phyloP scores from a whole-genome alignment of 1,284 basidiomycete species.

The Ganoderma sp. region DNA sequence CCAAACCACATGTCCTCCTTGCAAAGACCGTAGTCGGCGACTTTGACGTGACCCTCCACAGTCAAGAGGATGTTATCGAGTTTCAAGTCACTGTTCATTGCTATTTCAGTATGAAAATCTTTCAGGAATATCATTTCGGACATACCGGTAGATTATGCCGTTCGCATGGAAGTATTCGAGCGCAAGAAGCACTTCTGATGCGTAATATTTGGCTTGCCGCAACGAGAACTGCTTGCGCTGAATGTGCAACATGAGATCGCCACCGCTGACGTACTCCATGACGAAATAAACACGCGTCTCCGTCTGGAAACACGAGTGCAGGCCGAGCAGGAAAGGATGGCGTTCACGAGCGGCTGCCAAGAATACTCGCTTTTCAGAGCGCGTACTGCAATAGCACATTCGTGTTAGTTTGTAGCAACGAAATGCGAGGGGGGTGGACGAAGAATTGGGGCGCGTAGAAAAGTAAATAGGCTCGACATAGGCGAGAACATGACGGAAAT shows the following conservation, averaged over 20 bases:
- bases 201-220: slow-evolving; percentile 95
- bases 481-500: neutral
- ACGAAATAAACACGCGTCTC: slow-evolving; percentile 94
- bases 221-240: slow-evolving; percentile 84
- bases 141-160: slow-evolving; percentile 91
- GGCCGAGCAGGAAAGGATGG: slow-evolving; percentile 95
- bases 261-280: slow-evolving; percentile 81
- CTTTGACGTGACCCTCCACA: slow-evolving; percentile 97
- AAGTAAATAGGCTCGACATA: too few relatives aligned
- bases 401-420: neutral
- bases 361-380: slow-evolving; percentile 99
- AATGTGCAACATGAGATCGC: slow-evolving; percentile 84
- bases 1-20: slow-evolving; percentile 99
- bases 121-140: slow-evolving; percentile 23
- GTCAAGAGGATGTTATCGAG: slow-evolving; percentile 98
- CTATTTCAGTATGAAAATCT: neutral
- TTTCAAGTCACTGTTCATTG: slow-evolving; percentile 82
- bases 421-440: neutral
- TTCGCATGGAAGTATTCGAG: slow-evolving; percentile 98
- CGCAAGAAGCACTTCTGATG: slow-evolving; percentile 95
- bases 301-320: slow-evolving; percentile 99
- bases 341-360: slow-evolving; percentile 94
- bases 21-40: slow-evolving; percentile 98
- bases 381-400: slow-evolving; percentile 70
- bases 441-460: neutral